These are phyloP conservation scores for Penicillium sp. DNA, from an alignment of 2,329 filamentous ascomycete species.

Conservation along the genomic window DNA sequence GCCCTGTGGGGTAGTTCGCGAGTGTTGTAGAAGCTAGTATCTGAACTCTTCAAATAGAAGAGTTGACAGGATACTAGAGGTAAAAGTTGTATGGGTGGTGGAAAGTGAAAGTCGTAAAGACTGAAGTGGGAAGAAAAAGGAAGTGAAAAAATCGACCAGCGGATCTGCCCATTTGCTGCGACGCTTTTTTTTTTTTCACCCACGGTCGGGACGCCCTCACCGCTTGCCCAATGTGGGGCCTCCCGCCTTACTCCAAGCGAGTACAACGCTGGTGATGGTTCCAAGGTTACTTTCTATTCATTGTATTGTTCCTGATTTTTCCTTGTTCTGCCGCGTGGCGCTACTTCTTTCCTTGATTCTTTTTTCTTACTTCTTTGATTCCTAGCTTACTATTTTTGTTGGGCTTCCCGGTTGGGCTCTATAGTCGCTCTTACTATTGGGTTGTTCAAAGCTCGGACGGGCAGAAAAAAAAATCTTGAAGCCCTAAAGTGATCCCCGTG, in stretches of 20 bases:
- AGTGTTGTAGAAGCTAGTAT: constrained; percentile 34
- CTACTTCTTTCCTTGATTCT: not conserved
- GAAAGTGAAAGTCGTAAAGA: constrained; percentile 18
- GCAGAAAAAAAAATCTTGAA: constrained; percentile 20
- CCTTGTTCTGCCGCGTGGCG: constrained; percentile 1
- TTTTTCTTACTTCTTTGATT: not conserved
- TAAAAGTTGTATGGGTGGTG: constrained; percentile 18
- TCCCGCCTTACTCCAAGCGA: constrained; percentile 18
- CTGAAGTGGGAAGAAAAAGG: constrained; percentile 26
- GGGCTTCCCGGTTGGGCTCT: not conserved
- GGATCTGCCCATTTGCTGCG: constrained; percentile 22
- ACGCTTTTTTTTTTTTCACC: constrained; percentile 21
- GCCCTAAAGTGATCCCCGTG: constrained; percentile 19
- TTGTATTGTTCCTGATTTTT: constrained; percentile 9
- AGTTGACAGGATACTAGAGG: constrained; percentile 32
- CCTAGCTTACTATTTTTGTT: not conserved
- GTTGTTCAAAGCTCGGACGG: constrained; percentile 11
- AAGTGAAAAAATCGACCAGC: constrained; percentile 24
- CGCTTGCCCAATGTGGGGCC: constrained; percentile 13
- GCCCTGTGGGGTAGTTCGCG: constrained; percentile 28
- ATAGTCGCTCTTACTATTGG: not conserved
- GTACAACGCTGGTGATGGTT: not conserved
- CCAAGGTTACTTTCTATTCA: constrained; percentile 2
- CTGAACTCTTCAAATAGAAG: constrained; percentile 36
- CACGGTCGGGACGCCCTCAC: constrained; percentile 12